A percentile compares a stretch with the other conserved stretches of the same genome.
phyloP scores from a whole-genome alignment of 768 basidiomycete genomes.

The Xanthoconium stramineum region DNA sequence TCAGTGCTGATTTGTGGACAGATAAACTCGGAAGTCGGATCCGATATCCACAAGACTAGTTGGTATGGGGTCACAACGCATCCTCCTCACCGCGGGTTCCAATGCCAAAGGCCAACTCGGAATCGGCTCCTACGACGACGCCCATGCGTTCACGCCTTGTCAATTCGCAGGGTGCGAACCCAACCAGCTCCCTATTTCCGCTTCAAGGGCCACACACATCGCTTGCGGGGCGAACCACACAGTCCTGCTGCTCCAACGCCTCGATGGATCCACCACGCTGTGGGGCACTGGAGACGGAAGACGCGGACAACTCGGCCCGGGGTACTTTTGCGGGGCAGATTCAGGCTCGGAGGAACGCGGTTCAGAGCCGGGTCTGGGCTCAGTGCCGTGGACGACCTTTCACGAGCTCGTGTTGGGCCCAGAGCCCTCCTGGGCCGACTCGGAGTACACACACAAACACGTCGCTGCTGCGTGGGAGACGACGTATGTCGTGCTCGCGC shows the following conservation, averaged over 20 bases:
- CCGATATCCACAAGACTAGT: not conserved
- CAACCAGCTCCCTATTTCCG: conserved; percentile 22
- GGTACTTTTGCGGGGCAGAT: conserved; percentile 10
- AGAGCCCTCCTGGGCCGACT: not conserved
- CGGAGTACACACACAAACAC: conserved; percentile 40
- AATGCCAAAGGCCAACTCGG: conserved; percentile 50
- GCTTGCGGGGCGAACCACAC: conserved; percentile 81
- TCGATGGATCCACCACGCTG: conserved; percentile 38
- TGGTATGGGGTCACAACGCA: not conserved
- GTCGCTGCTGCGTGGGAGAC: conserved; percentile 84
- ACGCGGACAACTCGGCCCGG: conserved; percentile 67
- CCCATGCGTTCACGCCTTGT: conserved; percentile 38
- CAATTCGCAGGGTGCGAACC: conserved; percentile 26
- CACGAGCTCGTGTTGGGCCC: conserved; percentile 42
- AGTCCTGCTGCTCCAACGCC: conserved; percentile 53
- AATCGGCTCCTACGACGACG: conserved; percentile 37
- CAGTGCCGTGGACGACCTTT: conserved; percentile 37
- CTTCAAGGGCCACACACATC: conserved; percentile 44
- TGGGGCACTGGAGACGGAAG: conserved; percentile 77
- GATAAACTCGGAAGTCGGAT: not conserved
- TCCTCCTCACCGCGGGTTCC: conserved; percentile 44
- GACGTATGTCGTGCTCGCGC: conserved; percentile 63
- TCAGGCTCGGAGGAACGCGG: conserved; percentile 12
- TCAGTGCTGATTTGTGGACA: not conserved
- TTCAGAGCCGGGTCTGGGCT: not conserved